Conservation (phyloP, 345 rosid species). For the Nasturtium officinale region DNA sequence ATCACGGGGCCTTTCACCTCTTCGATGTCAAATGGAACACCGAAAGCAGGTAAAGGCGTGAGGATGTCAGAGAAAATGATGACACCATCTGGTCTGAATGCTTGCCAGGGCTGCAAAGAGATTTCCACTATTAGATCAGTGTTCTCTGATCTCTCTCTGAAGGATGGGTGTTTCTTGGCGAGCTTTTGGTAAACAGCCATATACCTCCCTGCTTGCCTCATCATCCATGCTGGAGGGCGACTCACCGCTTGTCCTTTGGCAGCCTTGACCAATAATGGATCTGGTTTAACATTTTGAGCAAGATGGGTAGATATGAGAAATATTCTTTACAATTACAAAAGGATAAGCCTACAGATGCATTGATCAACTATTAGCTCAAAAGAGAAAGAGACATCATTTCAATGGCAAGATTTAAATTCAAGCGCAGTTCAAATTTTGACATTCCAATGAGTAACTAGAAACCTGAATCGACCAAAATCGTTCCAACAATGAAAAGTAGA, state of each 20-base stretch:
- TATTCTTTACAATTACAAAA: neutral
- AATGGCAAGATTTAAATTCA: constrained; percentile 2
- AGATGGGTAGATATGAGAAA: constrained; percentile 7
- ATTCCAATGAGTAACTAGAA: neutral
- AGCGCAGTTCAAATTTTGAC: neutral
- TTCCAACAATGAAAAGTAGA: neutral
- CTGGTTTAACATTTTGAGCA: constrained; percentile 44
- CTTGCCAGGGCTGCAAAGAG: constrained; percentile 96
- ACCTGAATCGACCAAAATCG: neutral
- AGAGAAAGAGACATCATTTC: constrained; percentile 7
- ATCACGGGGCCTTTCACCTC: constrained; percentile 86
- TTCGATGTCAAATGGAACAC: constrained; percentile 95
- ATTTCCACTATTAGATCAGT: constrained; percentile 92
- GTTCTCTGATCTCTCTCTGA: constrained; percentile 92
- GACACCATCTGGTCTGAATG: constrained; percentile 88
- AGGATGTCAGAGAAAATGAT: constrained; percentile 95
- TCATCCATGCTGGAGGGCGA: constrained; percentile 99
- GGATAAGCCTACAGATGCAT: neutral
- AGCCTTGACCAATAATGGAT: constrained; percentile 87
- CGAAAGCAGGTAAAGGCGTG: constrained; percentile 90
- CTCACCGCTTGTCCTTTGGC: constrained; percentile 76
- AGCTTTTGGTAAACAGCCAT: constrained; percentile 97
- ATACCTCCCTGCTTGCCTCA: constrained; percentile 99
- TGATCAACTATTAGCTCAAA: neutral
- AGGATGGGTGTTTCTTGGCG: constrained; percentile 89